phyloP scores from a whole-genome alignment of 192 early-diverging fungal genomes.

The Backusella luteola region DNA sequence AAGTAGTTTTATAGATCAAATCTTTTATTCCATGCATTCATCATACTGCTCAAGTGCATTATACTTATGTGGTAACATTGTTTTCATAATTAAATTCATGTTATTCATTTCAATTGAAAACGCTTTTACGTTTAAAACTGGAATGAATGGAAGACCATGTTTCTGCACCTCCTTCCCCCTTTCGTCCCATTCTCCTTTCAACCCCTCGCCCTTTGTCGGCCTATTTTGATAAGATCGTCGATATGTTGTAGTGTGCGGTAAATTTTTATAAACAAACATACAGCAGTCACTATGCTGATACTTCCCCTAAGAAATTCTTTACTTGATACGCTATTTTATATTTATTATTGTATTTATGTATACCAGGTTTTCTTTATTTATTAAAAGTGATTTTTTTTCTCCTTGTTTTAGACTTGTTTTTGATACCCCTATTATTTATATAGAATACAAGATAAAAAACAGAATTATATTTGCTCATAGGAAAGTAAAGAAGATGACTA shows the following conservation, averaged over 20 bases:
- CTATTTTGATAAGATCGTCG: not conserved
- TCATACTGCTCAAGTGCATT: not conserved
- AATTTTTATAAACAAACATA: not conserved
- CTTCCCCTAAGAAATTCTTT: not conserved
- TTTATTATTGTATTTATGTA: not conserved
- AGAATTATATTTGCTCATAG: not conserved
- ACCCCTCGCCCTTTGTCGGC: not conserved
- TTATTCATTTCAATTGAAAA: not conserved
- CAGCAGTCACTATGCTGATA: not conserved
- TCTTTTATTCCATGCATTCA: not conserved
- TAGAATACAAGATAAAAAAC: not conserved
- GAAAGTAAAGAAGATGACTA: not conserved
- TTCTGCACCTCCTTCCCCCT: not conserved
- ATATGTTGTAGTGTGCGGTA: not conserved
- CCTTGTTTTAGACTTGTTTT: not conserved
- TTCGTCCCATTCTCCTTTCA: not conserved
- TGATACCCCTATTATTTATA: not conserved
- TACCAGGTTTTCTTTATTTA: not conserved
- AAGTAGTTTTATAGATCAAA: not conserved
- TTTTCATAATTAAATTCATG: not conserved
- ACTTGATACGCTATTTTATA: not conserved
- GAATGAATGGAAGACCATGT: no score
- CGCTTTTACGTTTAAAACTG: not conserved
- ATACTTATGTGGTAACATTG: not conserved
- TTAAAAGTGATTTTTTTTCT: not conserved